phyloP scores from a whole-genome alignment of 1,284 basidiomycete species.

The Salmacisia buchloeana region DNA sequence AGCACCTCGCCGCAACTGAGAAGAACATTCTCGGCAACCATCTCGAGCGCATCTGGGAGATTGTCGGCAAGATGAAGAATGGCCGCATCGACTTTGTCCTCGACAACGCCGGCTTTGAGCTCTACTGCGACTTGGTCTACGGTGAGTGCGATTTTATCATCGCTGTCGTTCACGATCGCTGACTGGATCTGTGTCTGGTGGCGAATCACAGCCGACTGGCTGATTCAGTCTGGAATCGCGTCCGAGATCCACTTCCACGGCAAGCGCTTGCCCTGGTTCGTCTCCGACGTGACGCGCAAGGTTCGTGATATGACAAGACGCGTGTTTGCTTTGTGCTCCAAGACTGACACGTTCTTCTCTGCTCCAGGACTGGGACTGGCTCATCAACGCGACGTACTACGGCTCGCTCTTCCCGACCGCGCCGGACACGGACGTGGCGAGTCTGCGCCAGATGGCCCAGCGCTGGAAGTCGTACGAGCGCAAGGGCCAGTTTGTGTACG shows the following conservation, averaged over 20 bases:
- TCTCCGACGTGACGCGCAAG: constrained; percentile 87
- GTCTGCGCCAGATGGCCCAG: constrained; percentile 70
- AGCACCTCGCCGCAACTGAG: constrained; percentile 88
- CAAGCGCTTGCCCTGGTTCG: constrained; percentile 53
- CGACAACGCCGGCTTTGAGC: constrained; percentile 86
- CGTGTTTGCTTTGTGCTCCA: no score
- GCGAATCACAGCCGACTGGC: constrained; percentile 59
- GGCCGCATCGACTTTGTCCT: constrained; percentile 53
- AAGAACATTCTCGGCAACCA: constrained; percentile 90
- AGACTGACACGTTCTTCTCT: background rate
- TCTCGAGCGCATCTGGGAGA: constrained; percentile 72
- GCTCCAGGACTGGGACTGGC: constrained; percentile 78
- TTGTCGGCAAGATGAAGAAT: constrained; percentile 61
- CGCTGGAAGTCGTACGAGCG: constrained; percentile 91
- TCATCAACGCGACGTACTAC: constrained; percentile 52
- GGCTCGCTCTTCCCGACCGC: constrained; percentile 63
- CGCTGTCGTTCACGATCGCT: background rate
- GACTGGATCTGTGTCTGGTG: constrained; percentile 51
- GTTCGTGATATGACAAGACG: background rate
- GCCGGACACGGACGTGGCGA: constrained; percentile 75
- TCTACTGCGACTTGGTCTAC: constrained; percentile 94
- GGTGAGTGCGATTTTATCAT: constrained; percentile 10
- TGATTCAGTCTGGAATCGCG: constrained; percentile 84
- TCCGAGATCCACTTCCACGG: constrained; percentile 85
- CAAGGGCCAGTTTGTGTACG: constrained; percentile 89